Percentiles rank a stretch among this genome's conserved stretches.
Evolutionary conservation across 2,329 filamentous ascomycete species (phyloP).

Genomic region (Fusarium sp.): DNA sequence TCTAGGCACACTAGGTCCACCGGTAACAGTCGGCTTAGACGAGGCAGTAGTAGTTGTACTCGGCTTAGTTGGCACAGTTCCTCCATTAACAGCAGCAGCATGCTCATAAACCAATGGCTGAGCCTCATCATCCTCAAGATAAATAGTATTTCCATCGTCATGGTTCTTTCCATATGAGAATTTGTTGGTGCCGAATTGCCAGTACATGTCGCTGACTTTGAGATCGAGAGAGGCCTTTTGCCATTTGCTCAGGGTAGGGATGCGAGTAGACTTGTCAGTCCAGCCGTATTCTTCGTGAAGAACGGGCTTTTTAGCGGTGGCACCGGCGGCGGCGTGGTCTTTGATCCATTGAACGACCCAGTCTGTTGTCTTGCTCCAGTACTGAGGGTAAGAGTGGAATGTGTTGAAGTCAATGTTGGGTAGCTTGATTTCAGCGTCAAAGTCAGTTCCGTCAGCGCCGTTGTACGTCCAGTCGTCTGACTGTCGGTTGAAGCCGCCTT

Average conservation of each 20-base stretch:
- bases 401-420: slow-evolving; percentile 64
- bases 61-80: not conserved
- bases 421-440: slow-evolving; percentile 60
- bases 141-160: slow-evolving; percentile 68
- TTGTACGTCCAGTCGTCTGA: slow-evolving; percentile 60
- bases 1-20: slow-evolving; percentile 9
- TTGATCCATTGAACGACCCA: slow-evolving; percentile 67
- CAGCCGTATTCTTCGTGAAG: slow-evolving; percentile 55
- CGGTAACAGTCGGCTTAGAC: slow-evolving; percentile 20
- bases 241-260: slow-evolving; percentile 61
- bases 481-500: slow-evolving; percentile 66
- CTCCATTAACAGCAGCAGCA: slow-evolving; percentile 54
- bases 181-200: slow-evolving; percentile 64
- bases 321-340: slow-evolving; percentile 60
- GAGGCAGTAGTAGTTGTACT: not conserved
- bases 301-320: slow-evolving; percentile 60
- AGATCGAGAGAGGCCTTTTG: slow-evolving; percentile 61
- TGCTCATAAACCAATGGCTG: slow-evolving; percentile 58
- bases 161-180: slow-evolving; percentile 67
- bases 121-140: slow-evolving; percentile 62
- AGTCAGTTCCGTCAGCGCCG: slow-evolving; percentile 64
- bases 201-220: slow-evolving; percentile 65
- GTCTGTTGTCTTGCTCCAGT: slow-evolving; percentile 63
- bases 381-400: slow-evolving; percentile 68
- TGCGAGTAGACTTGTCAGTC: slow-evolving; percentile 56